Percentiles rank a stretch among this genome's conserved stretches.
Conservation (phyloP, 495 filamentous ascomycete species). For the Letharia columbiana region DNA sequence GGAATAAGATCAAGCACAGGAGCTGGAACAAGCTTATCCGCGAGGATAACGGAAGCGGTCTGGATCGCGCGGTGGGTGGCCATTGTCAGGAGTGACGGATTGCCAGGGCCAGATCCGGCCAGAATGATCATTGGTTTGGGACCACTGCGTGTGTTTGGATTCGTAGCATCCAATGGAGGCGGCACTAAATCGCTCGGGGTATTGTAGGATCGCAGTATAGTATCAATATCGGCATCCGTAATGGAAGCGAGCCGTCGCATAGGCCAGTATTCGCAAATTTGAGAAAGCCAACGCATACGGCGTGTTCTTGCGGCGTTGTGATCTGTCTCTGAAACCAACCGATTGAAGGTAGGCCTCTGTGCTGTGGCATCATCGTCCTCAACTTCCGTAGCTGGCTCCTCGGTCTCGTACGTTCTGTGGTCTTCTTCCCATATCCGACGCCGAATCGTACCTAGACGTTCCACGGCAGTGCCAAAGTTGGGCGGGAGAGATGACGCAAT, state of each 20-base stretch:
- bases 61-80: conserved; percentile 84
- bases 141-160: conserved; percentile 20
- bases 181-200: conserved; percentile 20
- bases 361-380: conserved; percentile 76
- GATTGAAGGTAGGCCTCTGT: conserved; percentile 84
- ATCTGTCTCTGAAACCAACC: conserved; percentile 64
- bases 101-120: conserved; percentile 86
- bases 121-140: conserved; percentile 65
- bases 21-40: conserved; percentile 90
- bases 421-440: conserved; percentile 74
- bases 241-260: conserved; percentile 70
- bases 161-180: conserved; percentile 21
- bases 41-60: conserved; percentile 76
- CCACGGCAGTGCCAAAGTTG: conserved; percentile 76
- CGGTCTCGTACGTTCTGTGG: conserved; percentile 42
- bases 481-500: conserved; percentile 69
- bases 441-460: conserved; percentile 67
- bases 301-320: conserved; percentile 65
- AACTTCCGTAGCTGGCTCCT: conserved; percentile 38
- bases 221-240: conserved; percentile 66
- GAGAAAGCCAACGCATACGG: conserved; percentile 83
- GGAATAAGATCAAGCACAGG: conserved; percentile 83
- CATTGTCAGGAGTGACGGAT: conserved; percentile 81
- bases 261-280: conserved; percentile 99
- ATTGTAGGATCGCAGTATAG: conserved; percentile 59